Base-by-base conservation (phyloP, 2,329 filamentous ascomycete genomes). In the Dactylellina sp. region DNA sequence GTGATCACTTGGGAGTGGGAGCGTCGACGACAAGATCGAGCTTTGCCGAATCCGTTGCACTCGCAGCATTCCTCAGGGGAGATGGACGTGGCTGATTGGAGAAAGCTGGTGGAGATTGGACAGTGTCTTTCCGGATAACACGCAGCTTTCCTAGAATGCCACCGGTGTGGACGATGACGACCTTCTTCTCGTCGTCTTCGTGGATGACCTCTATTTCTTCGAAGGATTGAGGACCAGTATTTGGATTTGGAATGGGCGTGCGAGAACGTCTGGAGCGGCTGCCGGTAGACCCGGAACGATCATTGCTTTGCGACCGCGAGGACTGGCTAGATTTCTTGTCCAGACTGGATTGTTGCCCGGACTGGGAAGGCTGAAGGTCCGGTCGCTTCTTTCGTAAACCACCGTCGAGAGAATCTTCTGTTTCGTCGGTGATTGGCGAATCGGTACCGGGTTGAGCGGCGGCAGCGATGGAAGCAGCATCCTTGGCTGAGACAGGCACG, bases 381-480 rank as follows among this genome's bases (percentile, higher is more conserved):
- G 68, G 53, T 18, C 50, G 70, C 40, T 74, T 74, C 50, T 74
- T 74, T 35, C 70, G 70, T 47, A 60, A 55, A n/a, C 59, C 55
- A 18, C 61, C 70, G 24, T 74, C 70, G 61, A 66, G 42, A 25
- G 2, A 16, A 18, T 74, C 70, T 22, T 74, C 70, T 16, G 39
- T 32, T 12, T 74, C 70, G 20, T 64, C 68, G 53, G 60, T 55
- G 11, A 65, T 61, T 25, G 52, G 37, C 16, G 35, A 37, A 22
- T n/a, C n/a, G n/a, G n/a, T n/a, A n/a, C 40, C 63, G 46, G 46
- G 7, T 12, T 42, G 42, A 20, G 9, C 20, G 53, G 60, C 37
- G 18, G 60, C 37, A n/a, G 60, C 49, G 52, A 72, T 64, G 6
- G 46, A 53, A 4, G 68, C 42, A 12, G 68, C 60, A 20, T 60